These are phyloP conservation scores for Pterula multifida DNA, from an alignment of 1,284 basidiomycete species.

Conservation along the genomic window DNA sequence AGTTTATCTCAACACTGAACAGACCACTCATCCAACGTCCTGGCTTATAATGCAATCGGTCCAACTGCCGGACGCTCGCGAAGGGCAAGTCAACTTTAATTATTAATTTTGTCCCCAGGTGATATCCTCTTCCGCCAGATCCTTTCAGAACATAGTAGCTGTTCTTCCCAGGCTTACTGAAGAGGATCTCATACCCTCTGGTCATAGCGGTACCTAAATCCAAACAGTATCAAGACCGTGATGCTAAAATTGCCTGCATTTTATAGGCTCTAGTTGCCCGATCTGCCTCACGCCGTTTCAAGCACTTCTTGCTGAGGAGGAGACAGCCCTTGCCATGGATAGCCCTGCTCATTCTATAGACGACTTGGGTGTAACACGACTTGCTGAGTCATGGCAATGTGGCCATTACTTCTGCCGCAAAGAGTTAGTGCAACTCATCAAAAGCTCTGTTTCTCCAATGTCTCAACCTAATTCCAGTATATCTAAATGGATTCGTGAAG, in stretches of 20 bases:
- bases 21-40: no score
- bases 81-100: no score
- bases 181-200: slow-evolving; percentile 23
- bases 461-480: slow-evolving; percentile 30
- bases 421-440: slow-evolving; percentile 35
- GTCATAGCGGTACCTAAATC: slow-evolving; percentile 21
- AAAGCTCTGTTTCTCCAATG: slow-evolving; percentile 4
- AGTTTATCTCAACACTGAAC: no score
- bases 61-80: no score
- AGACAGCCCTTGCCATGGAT: slow-evolving; percentile 58
- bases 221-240: background rate
- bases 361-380: slow-evolving; percentile 52
- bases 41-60: no score
- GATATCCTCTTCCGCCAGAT: slow-evolving; percentile 17
- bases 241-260: background rate
- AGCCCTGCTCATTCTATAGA: slow-evolving; percentile 59
- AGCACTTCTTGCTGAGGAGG: slow-evolving; percentile 59
- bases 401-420: slow-evolving; percentile 64
- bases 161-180: slow-evolving; percentile 32
- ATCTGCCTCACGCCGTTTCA: slow-evolving; percentile 58
- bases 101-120: no score
- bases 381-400: slow-evolving; percentile 44
- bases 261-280: slow-evolving; percentile 49
- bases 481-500: slow-evolving; percentile 47
- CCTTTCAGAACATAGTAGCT: slow-evolving; percentile 21